phyloP scores from a whole-genome alignment of 75 land plant species.

The Azolla pinnata region DNA sequence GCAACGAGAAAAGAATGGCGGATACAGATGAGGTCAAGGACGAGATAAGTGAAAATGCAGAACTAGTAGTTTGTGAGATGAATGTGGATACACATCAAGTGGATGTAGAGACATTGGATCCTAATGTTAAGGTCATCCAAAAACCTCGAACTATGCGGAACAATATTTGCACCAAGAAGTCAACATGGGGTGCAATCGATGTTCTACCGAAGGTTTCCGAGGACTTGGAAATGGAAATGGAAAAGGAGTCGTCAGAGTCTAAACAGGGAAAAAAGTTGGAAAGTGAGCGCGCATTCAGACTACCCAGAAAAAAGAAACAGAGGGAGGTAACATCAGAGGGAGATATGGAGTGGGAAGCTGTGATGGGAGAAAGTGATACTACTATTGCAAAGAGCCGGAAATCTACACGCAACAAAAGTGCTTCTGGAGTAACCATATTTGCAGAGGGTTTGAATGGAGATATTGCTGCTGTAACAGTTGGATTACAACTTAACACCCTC shows the following conservation, averaged over 20 bases:
- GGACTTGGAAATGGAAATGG: slow-evolving; percentile 3
- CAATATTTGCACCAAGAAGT: neutral
- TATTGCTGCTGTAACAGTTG: slow-evolving; percentile 79
- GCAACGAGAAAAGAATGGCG: too few species aligned
- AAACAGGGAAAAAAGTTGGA: too few species aligned
- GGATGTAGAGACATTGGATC: neutral
- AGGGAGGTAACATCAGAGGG: slow-evolving; percentile 92
- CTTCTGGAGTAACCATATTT: slow-evolving; percentile 10
- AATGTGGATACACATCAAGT: too few species aligned
- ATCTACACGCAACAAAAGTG: slow-evolving; percentile 15
- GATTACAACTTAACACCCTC: slow-evolving; percentile 56
- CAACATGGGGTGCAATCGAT: neutral
- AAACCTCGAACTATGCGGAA: neutral
- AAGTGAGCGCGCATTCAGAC: slow-evolving; percentile 38
- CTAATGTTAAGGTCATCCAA: neutral
- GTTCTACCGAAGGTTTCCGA: neutral
- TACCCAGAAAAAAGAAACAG: slow-evolving; percentile 43
- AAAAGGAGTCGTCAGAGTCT: slow-evolving; percentile 18
- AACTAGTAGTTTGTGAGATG: too few species aligned
- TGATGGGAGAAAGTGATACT: slow-evolving; percentile 41
- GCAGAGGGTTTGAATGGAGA: slow-evolving; percentile 37
- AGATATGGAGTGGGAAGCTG: slow-evolving; percentile 73
- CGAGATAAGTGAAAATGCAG: too few species aligned
- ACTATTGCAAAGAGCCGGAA: slow-evolving; percentile 21
- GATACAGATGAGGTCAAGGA: too few species aligned